These are phyloP conservation scores for Populus davidiana DNA, from an alignment of 345 rosid genomes.

Conservation along the genomic window DNA sequence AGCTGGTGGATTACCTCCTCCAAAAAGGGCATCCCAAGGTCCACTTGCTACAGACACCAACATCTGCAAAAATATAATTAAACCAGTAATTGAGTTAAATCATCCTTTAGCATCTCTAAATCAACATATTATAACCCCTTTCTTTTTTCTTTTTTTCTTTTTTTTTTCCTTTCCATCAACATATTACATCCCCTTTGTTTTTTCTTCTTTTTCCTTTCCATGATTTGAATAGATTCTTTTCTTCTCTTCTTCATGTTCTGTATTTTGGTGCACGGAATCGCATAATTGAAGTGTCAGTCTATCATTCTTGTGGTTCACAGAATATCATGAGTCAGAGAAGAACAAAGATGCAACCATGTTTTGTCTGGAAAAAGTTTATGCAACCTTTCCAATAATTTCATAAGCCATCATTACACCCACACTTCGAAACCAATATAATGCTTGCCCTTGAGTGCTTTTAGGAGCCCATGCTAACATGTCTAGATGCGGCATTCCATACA, in stretches of 20 bases:
- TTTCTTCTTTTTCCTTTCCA: no score
- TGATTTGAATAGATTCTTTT: not conserved
- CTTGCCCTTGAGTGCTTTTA: not conserved
- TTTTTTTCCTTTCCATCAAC: not conserved
- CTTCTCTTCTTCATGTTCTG: not conserved
- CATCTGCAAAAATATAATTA: conserved; percentile 40
- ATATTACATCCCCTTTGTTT: no score
- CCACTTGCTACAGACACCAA: conserved; percentile 64
- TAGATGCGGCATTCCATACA: not conserved
- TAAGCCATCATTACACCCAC: not conserved
- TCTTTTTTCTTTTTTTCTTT: no score
- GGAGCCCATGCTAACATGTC: not conserved
- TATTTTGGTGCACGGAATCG: not conserved
- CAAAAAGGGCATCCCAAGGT: conserved; percentile 63
- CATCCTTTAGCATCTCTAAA: not conserved
- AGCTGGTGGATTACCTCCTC: conserved; percentile 86
- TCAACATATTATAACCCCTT: no score
- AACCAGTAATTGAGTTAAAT: not conserved
- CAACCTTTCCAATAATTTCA: not conserved
- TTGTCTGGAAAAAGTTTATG: not conserved
- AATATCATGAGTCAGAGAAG: not conserved
- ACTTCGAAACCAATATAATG: not conserved
- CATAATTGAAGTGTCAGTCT: not conserved
- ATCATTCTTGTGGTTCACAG: not conserved
- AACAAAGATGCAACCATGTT: not conserved